Evolutionary conservation across 129 eudicot species (phyloP).

Genomic region (Chrysanthemum seticuspe): DNA sequence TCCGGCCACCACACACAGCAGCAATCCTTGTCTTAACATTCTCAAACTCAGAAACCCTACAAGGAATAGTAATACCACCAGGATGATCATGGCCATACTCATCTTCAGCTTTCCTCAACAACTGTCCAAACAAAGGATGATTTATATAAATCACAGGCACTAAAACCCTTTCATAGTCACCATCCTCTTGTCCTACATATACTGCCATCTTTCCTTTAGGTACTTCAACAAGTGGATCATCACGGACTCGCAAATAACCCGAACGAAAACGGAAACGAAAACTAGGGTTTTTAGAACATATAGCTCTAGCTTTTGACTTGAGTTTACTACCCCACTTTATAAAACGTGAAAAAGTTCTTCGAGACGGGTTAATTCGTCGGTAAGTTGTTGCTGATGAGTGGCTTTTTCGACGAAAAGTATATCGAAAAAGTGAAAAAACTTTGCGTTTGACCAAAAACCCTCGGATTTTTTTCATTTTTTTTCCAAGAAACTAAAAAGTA

Average conservation of each 20-base stretch:
- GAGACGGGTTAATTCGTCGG: conserved; percentile 31
- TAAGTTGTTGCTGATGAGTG: conserved; percentile 19
- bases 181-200: conserved; percentile 72
- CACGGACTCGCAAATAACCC: conserved; percentile 35
- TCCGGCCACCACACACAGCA: conserved; percentile 61
- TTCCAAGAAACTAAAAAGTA: not conserved
- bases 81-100: conserved; percentile 75
- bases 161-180: conserved; percentile 54
- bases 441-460: conserved; percentile 62
- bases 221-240: conserved; percentile 40
- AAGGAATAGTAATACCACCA: conserved; percentile 85
- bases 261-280: conserved; percentile 11
- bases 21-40: conserved; percentile 63
- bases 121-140: conserved; percentile 77
- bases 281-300: conserved; percentile 20
- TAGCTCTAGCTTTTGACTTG: conserved; percentile 48
- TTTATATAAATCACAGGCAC: conserved; percentile 88
- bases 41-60: conserved; percentile 89
- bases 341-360: conserved; percentile 22
- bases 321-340: conserved; percentile 47
- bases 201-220: conserved; percentile 88
- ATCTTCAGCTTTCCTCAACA: conserved; percentile 68
- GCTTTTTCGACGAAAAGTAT: conserved; percentile 31
- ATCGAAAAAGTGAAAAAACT: conserved; percentile 45
- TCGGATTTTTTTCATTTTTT: conserved; percentile 49